Evolutionary conservation across 306 rosid genomes (phyloP), one percentile per base, ranked within the genome.

Genomic region (Ochetophila trinervis): DNA sequence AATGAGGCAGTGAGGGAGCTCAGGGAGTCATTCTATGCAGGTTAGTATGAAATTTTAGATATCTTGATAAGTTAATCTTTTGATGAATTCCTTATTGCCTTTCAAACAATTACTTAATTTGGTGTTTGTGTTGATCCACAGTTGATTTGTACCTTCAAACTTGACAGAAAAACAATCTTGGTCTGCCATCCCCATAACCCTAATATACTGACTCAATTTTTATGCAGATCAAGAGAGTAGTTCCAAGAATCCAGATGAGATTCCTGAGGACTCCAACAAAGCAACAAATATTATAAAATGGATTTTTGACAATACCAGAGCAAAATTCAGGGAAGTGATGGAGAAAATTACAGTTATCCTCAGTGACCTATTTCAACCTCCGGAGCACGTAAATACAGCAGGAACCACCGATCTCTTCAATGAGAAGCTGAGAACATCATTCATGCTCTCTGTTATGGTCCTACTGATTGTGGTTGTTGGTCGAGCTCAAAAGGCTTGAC

Each of bases 381-480:
- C 74, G 5, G 51, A 60, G 32, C 53, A 37, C 3, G 68, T 64
- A 17, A 76, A 66, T 61, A 70, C 27, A 4, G 14, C 14, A 22
- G 76, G 30, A 69, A 53, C 37, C 53, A 67, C 52, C 9, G 75
- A 76, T 76, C 64, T 62, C 57, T 84, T 84, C 52, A 64, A 70
- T 63, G 86, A 84, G 42, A 92, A 48, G 79, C 76, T 92, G 53
- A 79, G 77, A 76, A 66, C 73, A 22, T 81, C 90, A 1, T 82
- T 92, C 80, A 68, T 85, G 77, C 86, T 92, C 63, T 76, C 91
- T 52, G 74, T 92, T 68, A 69, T 87, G 80, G 92, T 92, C 48
- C 59, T 89, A 68, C 65, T 89, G 69, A 67, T 89, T 20, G 95
- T 89, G 82, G 81, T 85, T 75, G 81, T 89, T 53, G 53, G 55